Percentiles rank a stretch among this genome's conserved stretches.
Evolutionary conservation across 1,284 basidiomycete species (phyloP).

Genomic region (Acaromyces ingoldii): DNA sequence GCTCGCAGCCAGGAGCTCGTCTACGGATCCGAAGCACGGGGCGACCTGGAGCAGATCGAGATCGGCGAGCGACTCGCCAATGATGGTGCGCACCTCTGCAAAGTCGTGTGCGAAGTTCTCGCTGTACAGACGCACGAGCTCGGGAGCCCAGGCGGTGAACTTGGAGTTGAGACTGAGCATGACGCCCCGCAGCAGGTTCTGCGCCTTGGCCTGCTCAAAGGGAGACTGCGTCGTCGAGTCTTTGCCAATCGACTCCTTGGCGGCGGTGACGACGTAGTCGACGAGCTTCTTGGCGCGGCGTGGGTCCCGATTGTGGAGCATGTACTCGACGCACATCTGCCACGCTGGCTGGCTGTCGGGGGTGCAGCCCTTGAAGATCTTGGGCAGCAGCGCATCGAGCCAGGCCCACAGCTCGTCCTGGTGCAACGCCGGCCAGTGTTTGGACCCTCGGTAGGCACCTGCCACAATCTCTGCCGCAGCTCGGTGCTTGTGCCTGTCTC

Average conservation of each 20-base stretch:
- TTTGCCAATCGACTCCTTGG: slow-evolving; percentile 26
- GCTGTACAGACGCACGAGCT: slow-evolving; percentile 41
- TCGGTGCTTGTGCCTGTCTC: slow-evolving; percentile 84
- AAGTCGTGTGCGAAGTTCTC: slow-evolving; percentile 47
- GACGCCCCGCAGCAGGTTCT: slow-evolving; percentile 57
- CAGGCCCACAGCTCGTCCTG: slow-evolving; percentile 72
- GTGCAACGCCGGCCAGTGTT: slow-evolving; percentile 74
- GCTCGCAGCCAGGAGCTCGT: slow-evolving; percentile 65
- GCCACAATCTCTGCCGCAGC: slow-evolving; percentile 80
- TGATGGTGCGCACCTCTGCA: slow-evolving; percentile 51
- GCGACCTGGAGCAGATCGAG: slow-evolving; percentile 55
- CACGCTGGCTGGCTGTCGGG: slow-evolving; percentile 54
- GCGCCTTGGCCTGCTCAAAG: slow-evolving; percentile 50
- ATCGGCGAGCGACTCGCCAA: slow-evolving; percentile 52
- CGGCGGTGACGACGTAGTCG: slow-evolving; percentile 55
- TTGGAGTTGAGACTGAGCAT: slow-evolving; percentile 29
- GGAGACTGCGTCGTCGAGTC: slow-evolving; percentile 27
- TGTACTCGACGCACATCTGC: slow-evolving; percentile 55
- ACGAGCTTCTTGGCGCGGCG: slow-evolving; percentile 73
- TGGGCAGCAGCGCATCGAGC: slow-evolving; percentile 66
- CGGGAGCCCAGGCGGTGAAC: slow-evolving; percentile 24
- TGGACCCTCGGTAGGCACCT: slow-evolving; percentile 70
- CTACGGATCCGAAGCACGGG: slow-evolving; percentile 68
- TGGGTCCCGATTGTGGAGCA: slow-evolving; percentile 73
- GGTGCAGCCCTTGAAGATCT: slow-evolving; percentile 62